phyloP scores from a whole-genome alignment of 345 rosid species.

The Populus tremula region DNA sequence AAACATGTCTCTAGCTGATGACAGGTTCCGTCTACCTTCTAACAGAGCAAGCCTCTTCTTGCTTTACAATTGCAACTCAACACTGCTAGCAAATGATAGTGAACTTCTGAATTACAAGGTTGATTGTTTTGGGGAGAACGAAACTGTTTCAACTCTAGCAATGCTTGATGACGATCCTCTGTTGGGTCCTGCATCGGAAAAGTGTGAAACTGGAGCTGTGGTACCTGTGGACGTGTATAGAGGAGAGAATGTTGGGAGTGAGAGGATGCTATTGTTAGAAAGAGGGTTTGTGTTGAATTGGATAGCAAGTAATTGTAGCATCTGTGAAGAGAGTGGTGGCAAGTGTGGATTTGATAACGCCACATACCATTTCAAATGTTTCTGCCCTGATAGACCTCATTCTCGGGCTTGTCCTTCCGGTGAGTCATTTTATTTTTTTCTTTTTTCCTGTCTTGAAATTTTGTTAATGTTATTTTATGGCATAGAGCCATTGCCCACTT shows the following conservation, averaged over 20 bases:
- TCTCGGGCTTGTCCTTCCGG: constrained; percentile 26
- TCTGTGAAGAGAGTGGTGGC: constrained; percentile 40
- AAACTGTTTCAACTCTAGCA: constrained; percentile 16
- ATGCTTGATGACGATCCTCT: constrained; percentile 16
- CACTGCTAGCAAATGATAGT: background rate
- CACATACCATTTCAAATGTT: constrained; percentile 36
- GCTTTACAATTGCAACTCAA: constrained; percentile 30
- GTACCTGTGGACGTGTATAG: constrained; percentile 21
- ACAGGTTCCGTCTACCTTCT: constrained; percentile 3
- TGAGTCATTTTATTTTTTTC: background rate
- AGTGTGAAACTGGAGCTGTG: constrained; percentile 18
- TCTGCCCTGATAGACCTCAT: constrained; percentile 54
- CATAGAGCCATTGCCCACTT: no score
- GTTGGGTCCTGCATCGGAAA: constrained; percentile 20
- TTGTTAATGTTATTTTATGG: background rate
- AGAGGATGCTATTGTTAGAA: background rate
- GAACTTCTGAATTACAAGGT: constrained; percentile 15
- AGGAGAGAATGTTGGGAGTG: background rate
- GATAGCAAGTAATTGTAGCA: constrained; percentile 43
- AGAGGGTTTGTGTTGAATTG: constrained; percentile 46
- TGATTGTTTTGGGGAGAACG: background rate
- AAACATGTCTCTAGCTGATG: constrained; percentile 28
- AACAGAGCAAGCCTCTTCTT: constrained; percentile 1
- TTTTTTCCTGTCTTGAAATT: background rate
- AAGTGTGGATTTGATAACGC: constrained; percentile 40